phyloP scores from a whole-genome alignment of 2,329 filamentous ascomycete genomes.

The Fusarium heterosporum region DNA sequence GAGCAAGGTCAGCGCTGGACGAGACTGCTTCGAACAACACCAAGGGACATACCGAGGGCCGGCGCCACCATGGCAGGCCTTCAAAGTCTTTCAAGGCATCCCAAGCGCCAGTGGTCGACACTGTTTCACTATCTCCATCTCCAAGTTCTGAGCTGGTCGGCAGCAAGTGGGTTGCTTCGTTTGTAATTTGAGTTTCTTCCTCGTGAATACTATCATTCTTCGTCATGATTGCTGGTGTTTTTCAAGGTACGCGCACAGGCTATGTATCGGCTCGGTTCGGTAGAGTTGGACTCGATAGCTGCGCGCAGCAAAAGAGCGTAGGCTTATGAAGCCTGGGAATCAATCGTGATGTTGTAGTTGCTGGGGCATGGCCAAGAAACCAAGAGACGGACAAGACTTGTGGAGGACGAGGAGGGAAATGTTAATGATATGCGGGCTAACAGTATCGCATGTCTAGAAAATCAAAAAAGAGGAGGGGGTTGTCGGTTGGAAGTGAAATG shows the following conservation, averaged over 20 bases:
- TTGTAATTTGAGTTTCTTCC: constrained; percentile 19
- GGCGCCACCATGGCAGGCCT: constrained; percentile 70
- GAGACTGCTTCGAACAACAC: not conserved
- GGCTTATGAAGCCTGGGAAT: constrained; percentile 25
- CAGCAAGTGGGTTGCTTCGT: constrained; percentile 57
- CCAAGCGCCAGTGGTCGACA: constrained; percentile 54
- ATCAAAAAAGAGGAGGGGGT: constrained; percentile 20
- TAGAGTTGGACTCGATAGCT: constrained; percentile 1
- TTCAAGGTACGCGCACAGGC: not conserved
- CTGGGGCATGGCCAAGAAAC: constrained; percentile 31
- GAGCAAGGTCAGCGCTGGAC: constrained; percentile 40
- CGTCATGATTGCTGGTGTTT: constrained; percentile 20
- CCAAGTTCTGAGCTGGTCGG: constrained; percentile 39
- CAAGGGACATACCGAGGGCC: constrained; percentile 66
- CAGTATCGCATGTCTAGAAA: constrained; percentile 26
- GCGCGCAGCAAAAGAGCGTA: constrained; percentile 16
- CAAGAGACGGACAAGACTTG: constrained; percentile 7
- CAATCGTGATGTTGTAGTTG: constrained; percentile 16
- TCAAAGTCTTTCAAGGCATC: constrained; percentile 68
- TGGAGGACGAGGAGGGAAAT: not conserved
- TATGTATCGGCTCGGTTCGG: constrained; percentile 8
- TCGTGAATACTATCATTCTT: constrained; percentile 6
- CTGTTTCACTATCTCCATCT: constrained; percentile 22
- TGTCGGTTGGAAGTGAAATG: constrained; percentile 27
- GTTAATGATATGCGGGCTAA: constrained; percentile 1